Evolutionary conservation across 768 basidiomycete species (phyloP).

Genomic region (Daedaleopsis nitida): DNA sequence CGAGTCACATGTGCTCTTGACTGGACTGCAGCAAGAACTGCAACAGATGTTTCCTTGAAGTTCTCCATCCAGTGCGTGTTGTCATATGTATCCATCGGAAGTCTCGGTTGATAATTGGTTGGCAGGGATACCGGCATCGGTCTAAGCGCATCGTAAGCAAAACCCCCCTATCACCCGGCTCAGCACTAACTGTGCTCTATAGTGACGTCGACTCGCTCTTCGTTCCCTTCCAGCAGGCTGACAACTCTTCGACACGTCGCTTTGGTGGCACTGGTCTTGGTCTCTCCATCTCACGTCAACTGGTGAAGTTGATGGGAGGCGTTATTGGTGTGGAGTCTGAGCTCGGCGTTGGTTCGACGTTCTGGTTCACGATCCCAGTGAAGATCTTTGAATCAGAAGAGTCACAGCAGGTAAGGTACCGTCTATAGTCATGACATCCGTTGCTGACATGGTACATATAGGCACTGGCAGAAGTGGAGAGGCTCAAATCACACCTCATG

Average conservation of each 20-base stretch:
- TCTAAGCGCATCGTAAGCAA: slow-evolving; percentile 44
- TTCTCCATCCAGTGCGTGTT: slow-evolving; percentile 61
- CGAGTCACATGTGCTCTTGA: slow-evolving; percentile 64
- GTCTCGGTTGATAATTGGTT: neutral
- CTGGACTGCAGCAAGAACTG: slow-evolving; percentile 30
- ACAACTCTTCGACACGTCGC: slow-evolving; percentile 74
- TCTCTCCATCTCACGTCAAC: slow-evolving; percentile 70
- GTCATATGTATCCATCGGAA: neutral
- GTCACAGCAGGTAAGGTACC: slow-evolving; percentile 49
- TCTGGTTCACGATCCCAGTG: slow-evolving; percentile 76
- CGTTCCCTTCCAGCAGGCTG: slow-evolving; percentile 77
- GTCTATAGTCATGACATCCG: slow-evolving; percentile 5
- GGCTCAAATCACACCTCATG: slow-evolving; percentile 49
- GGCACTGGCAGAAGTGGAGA: slow-evolving; percentile 50
- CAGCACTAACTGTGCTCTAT: neutral
- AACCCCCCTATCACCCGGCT: neutral
- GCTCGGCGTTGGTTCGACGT: slow-evolving; percentile 61
- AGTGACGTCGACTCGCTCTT: slow-evolving; percentile 70
- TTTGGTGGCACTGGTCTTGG: slow-evolving; percentile 82
- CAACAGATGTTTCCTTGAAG: slow-evolving; percentile 54
- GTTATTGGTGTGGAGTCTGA: slow-evolving; percentile 71
- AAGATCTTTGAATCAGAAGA: slow-evolving; percentile 58
- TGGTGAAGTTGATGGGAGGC: slow-evolving; percentile 78
- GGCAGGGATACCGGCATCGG: slow-evolving; percentile 74
- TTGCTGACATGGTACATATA: slow-evolving; percentile 26